Evolutionary conservation across 1,284 basidiomycete genomes (phyloP), one percentile per base, ranked within the genome.

Genomic region (Ceratobasidium sp.): DNA sequence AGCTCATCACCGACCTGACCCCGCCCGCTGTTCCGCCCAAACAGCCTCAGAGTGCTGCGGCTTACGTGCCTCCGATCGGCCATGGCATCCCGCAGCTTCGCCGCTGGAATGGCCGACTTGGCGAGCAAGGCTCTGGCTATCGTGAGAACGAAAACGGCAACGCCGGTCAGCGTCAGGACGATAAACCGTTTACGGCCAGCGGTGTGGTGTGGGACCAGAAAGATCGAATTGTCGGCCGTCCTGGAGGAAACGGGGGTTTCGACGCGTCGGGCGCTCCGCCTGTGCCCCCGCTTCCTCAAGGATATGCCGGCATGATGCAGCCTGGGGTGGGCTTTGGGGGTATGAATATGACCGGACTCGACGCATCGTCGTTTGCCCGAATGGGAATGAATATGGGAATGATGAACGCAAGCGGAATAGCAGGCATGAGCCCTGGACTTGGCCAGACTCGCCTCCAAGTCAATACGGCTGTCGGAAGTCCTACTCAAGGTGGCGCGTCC

Each of bases 241-340:
- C 88, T 48, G 79, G 85, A 5, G 64, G 58, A n/a, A 50, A 59
- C 52, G 34, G 71, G 6, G 61, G 61, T 34, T 67, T 67, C 30
- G 64, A 67, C 39, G 64, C 64, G 61, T 82, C 81, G 39, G 78
- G 77, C 62, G 82, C 90, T 58, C 90, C 89, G 0, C 88, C 81
- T 64, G 89, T 92, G 9, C 91, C 91, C 0, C 82, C 87, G 32
- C 88, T 92, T 71, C 91, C 91, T 14, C 78, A 83, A 14, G 91
- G 92, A 77, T 92, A 89, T 77, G 81, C 91, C 30, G 88, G 86
- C 73, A 88, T 89, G 77, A 53, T 67, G 53, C 71, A 72, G 41
- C 48, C 59, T 10, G 53, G 69, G 3, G 48, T 57, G 30, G 55
- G 28, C 30, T 67, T 67, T 55, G 64, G 64, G 34, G 64, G 64